Evolutionary conservation across 768 basidiomycete genomes (phyloP).

Genomic region (Butyriboletus loyo): DNA sequence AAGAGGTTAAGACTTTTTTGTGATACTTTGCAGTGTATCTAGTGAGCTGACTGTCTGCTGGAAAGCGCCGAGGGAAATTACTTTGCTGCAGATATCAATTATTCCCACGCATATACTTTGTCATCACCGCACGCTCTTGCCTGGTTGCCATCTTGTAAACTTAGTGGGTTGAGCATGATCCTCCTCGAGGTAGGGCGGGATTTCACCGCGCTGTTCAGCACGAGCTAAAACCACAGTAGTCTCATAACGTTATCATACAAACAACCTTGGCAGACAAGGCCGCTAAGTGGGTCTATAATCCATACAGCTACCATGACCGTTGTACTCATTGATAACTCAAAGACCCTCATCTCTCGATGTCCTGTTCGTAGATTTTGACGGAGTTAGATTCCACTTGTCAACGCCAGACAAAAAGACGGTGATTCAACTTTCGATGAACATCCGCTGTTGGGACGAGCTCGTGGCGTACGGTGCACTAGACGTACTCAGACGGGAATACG

Average conservation of each 20-base stretch:
- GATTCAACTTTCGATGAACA: slow-evolving; percentile 90
- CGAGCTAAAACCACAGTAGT: slow-evolving; percentile 41
- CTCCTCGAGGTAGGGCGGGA: slow-evolving; percentile 65
- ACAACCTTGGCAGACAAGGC: slow-evolving; percentile 85
- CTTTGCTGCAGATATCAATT: slow-evolving; percentile 11
- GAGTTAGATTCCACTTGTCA: slow-evolving; percentile 90
- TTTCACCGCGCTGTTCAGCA: neutral
- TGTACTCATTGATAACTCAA: slow-evolving; percentile 18
- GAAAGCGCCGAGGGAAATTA: slow-evolving; percentile 25
- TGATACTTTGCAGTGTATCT: slow-evolving; percentile 10
- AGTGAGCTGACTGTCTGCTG: slow-evolving; percentile 3
- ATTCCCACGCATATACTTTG: slow-evolving; percentile 30
- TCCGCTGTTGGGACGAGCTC: slow-evolving; percentile 96
- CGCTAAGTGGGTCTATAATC: slow-evolving; percentile 56
- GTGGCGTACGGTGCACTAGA: slow-evolving; percentile 81
- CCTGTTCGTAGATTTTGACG: slow-evolving; percentile 96
- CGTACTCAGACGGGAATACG: slow-evolving; percentile 81
- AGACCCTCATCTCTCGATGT: slow-evolving; percentile 93
- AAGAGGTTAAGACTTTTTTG: slow-evolving; percentile 10
- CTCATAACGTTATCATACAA: slow-evolving; percentile 92
- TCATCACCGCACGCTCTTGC: slow-evolving; percentile 2
- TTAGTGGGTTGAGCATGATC: slow-evolving; percentile 59
- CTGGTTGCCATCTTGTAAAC: too few species aligned
- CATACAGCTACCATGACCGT: slow-evolving; percentile 2
- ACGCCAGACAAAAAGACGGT: slow-evolving; percentile 82